Base-by-base conservation (phyloP, 108 stramenopile species). In the Fragilariopsis cylindrus region DNA sequence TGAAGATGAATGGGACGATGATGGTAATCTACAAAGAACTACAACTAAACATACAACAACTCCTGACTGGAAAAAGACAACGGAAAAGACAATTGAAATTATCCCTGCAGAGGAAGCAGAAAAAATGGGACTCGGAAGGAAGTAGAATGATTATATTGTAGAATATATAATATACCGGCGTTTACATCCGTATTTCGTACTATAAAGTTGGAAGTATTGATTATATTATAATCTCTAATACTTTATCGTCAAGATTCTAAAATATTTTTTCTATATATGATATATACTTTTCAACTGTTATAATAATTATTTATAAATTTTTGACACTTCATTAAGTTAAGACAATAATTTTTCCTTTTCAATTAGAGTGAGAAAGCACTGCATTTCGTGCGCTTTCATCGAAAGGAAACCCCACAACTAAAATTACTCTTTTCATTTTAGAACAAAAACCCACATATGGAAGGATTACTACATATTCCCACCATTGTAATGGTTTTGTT, bases 1-100 rank as follows among this genome's bases (percentile, higher is more conserved):
- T 52, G 64, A 74, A 60, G 79, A 80, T 15, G 79, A 80, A 64
- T 80, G 79, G 79, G 79, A 80, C 44, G 79, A 74, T 1, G 69
- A 80, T 11, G 79, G 79, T 48, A 80, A 80, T 54, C 58, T 80
- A 6, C 53, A 40, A 15, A 62, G 79, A 56, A 80, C 79, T 4
- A 80, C 74, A 43, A 80, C 69, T 18, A 75, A 74, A 43, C 57
- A 80, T 13, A 80, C 62, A 5, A 71, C 53, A 4, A 79, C 78
- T 18, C 78, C 78, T 4, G 74, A 80, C 50, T 75, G 74, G 79
- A 80, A 80, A 55, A 21, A 15, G 21, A 74, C 64, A 56, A 75
- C 49, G 11, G 79, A 80, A 66, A 71, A 60, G 13, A 75, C 73
- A 18, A 54, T 75, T 41, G 74, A 75, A 52, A 46, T 64, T 7